Evolutionary conservation across 176 grass and related monocot genomes (phyloP), one percentile per base, ranked within the genome.

Genomic region (Carex littledalei): DNA sequence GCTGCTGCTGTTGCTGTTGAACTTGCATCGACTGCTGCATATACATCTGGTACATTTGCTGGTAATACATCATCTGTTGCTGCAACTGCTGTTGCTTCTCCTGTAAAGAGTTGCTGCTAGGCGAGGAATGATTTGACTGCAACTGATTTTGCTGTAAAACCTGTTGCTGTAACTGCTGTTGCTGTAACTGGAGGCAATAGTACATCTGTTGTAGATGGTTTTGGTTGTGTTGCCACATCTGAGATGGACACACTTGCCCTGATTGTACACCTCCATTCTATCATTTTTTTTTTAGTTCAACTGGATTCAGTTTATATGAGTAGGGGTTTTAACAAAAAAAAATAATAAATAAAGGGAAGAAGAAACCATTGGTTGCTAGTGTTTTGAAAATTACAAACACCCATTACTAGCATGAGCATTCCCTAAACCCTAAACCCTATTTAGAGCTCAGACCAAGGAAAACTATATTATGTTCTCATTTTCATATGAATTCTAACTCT

Each of bases 151-250:
- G 90, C 86, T 86, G 89, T 78, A 90, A 86, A 26, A 26, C 26
- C 26, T 26, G 26, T 64, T 91, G 90, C 86, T 86, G 89, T 78
- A 90, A 86, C 56, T 92, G 88, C 62, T 97, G 94, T 78, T 94
- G 90, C 72, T 97, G 92, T 58, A 94, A 63, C 78, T 97, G 92
- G 56, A 87, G 88, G 87, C 88, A 92, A 67, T 97, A 90, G 84
- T 97, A 92, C 82, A 86, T 68, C 78, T 94, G 94, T 58, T 87
- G 92, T 61, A 97, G 47, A 67, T 97, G 94, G 59, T 97, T 91
- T 86, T 98, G 95, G 80, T 94, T 93, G 88, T 98, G 93, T 79
- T 94, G 86, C 95, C 92, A 89, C 85, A 92, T 93, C 64, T 94
- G 92, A 58, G 90, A 87, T 85, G 86, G 41, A 88, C 88, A 88